These are phyloP conservation scores for Alternaria dauci DNA, from an alignment of 2,329 filamentous ascomycete genomes.

Conservation along the genomic window DNA sequence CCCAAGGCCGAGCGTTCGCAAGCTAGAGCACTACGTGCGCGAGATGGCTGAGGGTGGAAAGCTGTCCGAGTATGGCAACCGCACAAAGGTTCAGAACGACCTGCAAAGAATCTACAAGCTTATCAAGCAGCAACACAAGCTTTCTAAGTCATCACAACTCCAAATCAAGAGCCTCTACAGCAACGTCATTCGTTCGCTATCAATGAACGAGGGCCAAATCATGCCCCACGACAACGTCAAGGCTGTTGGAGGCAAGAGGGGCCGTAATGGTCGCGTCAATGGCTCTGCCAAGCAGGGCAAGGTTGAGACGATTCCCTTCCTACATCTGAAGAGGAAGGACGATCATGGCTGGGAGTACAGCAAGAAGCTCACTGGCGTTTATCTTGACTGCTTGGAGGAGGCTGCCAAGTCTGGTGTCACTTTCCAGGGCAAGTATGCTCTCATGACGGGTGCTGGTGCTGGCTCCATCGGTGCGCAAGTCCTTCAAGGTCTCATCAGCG, in stretches of 20 bases:
- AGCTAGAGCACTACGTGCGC: constrained; percentile 97
- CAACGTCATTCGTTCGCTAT: constrained; percentile 90
- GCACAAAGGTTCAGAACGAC: constrained; percentile 97
- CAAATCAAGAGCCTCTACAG: constrained; percentile 96
- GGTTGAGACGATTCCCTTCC: constrained; percentile 95
- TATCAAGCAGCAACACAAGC: constrained; percentile 97
- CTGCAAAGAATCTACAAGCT: constrained; percentile 95
- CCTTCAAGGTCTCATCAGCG: constrained; percentile 92
- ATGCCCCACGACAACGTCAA: constrained; percentile 86
- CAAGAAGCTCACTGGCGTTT: constrained; percentile 95
- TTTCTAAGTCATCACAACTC: constrained; percentile 93
- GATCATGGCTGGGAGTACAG: constrained; percentile 98
- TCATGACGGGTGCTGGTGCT: constrained; percentile 98
- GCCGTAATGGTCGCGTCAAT: constrained; percentile 61
- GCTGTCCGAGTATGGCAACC: constrained; percentile 97
- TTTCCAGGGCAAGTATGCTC: constrained; percentile 92
- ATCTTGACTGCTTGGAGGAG: constrained; percentile 89
- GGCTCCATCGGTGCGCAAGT: constrained; percentile 98
- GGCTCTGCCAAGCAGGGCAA: constrained; percentile 77
- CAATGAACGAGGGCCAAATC: constrained; percentile 98
- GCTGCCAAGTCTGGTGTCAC: constrained; percentile 87
- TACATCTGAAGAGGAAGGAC: constrained; percentile 94
- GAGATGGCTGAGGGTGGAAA: constrained; percentile 99
- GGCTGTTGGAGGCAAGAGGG: constrained; percentile 65
- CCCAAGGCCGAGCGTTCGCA: constrained; percentile 86